Conservation (phyloP, 495 filamentous ascomycete genomes). For the Tuber umbilicatum region DNA sequence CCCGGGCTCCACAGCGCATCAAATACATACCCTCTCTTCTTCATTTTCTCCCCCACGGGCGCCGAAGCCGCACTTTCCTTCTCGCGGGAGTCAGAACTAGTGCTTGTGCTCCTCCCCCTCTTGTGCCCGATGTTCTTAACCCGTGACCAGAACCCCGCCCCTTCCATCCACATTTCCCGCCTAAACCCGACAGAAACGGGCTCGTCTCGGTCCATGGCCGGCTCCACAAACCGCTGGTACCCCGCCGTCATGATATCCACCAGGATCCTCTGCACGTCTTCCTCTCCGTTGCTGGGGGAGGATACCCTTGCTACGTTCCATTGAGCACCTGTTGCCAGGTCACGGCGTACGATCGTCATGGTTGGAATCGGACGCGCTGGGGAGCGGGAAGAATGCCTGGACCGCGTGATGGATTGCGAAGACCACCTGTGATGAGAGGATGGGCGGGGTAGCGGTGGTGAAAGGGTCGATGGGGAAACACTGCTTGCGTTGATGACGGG, state of each 20-base stretch:
- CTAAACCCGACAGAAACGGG: conserved; percentile 17
- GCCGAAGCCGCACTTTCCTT: not conserved
- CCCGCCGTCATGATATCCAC: conserved; percentile 60
- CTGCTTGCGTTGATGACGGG: conserved; percentile 25
- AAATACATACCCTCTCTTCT: conserved; percentile 39
- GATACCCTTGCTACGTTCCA: conserved; percentile 79
- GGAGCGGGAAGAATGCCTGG: conserved; percentile 18
- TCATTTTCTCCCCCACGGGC: conserved; percentile 21
- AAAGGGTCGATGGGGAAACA: not conserved
- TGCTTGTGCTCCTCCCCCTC: conserved; percentile 9
- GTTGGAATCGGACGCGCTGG: conserved; percentile 46
- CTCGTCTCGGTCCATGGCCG: conserved; percentile 16
- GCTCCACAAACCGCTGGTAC: conserved; percentile 54
- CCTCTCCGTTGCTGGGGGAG: conserved; percentile 45
- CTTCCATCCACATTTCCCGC: conserved; percentile 36
- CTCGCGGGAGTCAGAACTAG: not conserved
- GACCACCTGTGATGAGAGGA: conserved; percentile 23
- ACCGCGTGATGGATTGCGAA: conserved; percentile 21
- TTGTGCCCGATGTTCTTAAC: conserved; percentile 28
- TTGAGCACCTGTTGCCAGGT: conserved; percentile 69
- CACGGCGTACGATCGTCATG: conserved; percentile 84
- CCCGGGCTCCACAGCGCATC: conserved; percentile 24
- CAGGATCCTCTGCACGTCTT: conserved; percentile 45
- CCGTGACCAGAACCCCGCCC: conserved; percentile 34
- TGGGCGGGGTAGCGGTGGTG: conserved; percentile 21